Percentiles rank a stretch among this genome's conserved stretches.
phyloP scores from a whole-genome alignment of 768 basidiomycete genomes.

The Strobilomyces echinocephalus region DNA sequence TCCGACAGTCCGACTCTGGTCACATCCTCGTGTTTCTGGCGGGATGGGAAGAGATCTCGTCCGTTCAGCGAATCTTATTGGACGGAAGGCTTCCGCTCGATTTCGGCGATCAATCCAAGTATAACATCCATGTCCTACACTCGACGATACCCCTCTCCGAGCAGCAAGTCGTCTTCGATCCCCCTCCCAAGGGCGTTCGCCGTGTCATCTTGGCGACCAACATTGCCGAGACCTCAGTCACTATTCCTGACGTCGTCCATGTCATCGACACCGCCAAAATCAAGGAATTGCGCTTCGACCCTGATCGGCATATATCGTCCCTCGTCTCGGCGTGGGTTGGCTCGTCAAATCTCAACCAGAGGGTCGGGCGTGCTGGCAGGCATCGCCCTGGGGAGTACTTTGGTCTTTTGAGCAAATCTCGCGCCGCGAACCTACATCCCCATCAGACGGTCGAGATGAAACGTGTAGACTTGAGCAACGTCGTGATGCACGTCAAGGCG shows the following conservation, averaged over 20 bases:
- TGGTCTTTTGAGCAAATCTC: conserved; percentile 66
- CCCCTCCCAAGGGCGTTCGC: conserved; percentile 70
- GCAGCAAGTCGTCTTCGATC: conserved; percentile 86
- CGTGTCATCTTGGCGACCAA: conserved; percentile 92
- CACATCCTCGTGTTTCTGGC: conserved; percentile 89
- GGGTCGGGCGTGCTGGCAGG: conserved; percentile 89
- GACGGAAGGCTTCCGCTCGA: conserved; percentile 49
- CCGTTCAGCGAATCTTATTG: conserved; percentile 61
- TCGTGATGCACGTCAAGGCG: conserved; percentile 96
- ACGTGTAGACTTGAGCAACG: conserved; percentile 80
- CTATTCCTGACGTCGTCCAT: conserved; percentile 92
- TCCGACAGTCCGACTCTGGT: conserved; percentile 70
- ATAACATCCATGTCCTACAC: conserved; percentile 77
- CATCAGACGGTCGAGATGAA: conserved; percentile 97
- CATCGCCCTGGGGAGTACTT: conserved; percentile 90
- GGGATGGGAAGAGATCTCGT: conserved; percentile 88
- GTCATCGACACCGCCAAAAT: conserved; percentile 87
- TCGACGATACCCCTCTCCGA: conserved; percentile 85
- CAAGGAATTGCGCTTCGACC: conserved; percentile 88
- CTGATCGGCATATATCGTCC: conserved; percentile 81
- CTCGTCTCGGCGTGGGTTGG: conserved; percentile 91
- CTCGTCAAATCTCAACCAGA: conserved; percentile 82
- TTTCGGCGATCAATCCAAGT: conserved; percentile 56
- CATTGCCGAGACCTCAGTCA: conserved; percentile 92
- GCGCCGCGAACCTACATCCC: conserved; percentile 57